Conservation (phyloP, 2,329 filamentous ascomycete genomes). For the Geosmithia morbida region DNA sequence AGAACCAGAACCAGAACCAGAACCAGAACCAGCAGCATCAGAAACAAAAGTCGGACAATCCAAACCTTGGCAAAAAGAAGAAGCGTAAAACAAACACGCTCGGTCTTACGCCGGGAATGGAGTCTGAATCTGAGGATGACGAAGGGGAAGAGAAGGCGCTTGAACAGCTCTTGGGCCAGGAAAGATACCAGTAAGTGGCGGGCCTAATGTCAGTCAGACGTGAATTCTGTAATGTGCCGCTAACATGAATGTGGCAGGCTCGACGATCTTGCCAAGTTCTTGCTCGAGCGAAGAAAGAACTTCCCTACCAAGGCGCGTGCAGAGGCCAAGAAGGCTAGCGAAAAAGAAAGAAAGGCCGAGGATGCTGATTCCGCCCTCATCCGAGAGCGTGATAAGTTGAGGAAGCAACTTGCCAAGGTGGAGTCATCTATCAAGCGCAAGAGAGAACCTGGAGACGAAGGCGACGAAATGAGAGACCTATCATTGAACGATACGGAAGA, state of each 20-base stretch:
- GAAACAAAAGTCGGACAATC: slow-evolving; percentile 20
- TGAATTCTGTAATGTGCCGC: neutral
- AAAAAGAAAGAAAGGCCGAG: slow-evolving; percentile 28
- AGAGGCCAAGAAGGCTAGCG: slow-evolving; percentile 43
- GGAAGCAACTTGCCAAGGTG: slow-evolving; percentile 52
- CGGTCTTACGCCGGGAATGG: slow-evolving; percentile 53
- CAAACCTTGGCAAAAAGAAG: slow-evolving; percentile 47
- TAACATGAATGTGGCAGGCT: slow-evolving; percentile 21
- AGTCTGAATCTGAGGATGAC: slow-evolving; percentile 50
- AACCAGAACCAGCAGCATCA: slow-evolving; percentile 9
- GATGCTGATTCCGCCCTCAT: slow-evolving; percentile 49
- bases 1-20: slow-evolving; percentile 8
- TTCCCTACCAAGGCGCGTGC: slow-evolving; percentile 67
- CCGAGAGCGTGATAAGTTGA: slow-evolving; percentile 46
- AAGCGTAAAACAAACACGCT: slow-evolving; percentile 59
- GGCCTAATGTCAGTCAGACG: neutral
- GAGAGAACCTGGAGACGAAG: slow-evolving; percentile 52
- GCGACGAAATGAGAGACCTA: slow-evolving; percentile 47
- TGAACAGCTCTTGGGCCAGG: slow-evolving; percentile 37
- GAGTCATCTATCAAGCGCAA: slow-evolving; percentile 57
- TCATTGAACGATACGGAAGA: slow-evolving; percentile 35
- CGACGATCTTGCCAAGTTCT: slow-evolving; percentile 64
- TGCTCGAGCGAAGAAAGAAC: slow-evolving; percentile 63
- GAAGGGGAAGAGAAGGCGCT: slow-evolving; percentile 58
- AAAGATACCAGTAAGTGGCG: slow-evolving; percentile 11